Percentiles rank a stretch among this genome's conserved stretches.
Evolutionary conservation across 2,329 filamentous ascomycete species (phyloP).

Genomic region (Xylaria sp.): DNA sequence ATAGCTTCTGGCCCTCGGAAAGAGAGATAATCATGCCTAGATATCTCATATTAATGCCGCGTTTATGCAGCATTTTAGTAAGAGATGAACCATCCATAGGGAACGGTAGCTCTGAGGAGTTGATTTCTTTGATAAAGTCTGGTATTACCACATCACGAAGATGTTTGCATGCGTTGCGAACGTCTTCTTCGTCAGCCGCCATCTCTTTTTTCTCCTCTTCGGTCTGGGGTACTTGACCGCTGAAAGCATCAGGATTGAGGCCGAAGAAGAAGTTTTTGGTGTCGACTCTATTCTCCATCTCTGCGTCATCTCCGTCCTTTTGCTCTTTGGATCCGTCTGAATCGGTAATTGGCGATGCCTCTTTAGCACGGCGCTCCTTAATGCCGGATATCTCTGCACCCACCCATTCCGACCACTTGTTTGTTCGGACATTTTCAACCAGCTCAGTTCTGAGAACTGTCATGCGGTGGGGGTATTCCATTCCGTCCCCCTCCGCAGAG

Average conservation of each 20-base stretch:
- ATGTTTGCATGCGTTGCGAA: slow-evolving; percentile 81
- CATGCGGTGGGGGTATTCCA: slow-evolving; percentile 91
- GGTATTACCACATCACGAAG: slow-evolving; percentile 80
- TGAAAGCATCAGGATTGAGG: slow-evolving; percentile 95
- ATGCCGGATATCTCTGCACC: slow-evolving; percentile 73
- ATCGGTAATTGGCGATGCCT: slow-evolving; percentile 29
- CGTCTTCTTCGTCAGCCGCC: slow-evolving; percentile 83
- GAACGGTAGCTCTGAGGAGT: slow-evolving; percentile 92
- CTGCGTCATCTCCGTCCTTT: slow-evolving; percentile 45
- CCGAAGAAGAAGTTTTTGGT: slow-evolving; percentile 85
- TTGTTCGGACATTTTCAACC: slow-evolving; percentile 82
- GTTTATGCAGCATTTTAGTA: slow-evolving; percentile 88
- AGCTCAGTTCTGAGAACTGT: slow-evolving; percentile 90
- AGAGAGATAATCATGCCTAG: slow-evolving; percentile 81
- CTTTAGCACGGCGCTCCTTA: slow-evolving; percentile 44
- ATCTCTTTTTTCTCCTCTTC: slow-evolving; percentile 87
- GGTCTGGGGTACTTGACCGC: slow-evolving; percentile 86
- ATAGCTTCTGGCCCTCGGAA: slow-evolving; percentile 72
- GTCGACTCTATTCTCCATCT: slow-evolving; percentile 74
- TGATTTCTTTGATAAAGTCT: slow-evolving; percentile 83
- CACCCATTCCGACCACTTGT: slow-evolving; percentile 88
- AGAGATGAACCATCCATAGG: slow-evolving; percentile 98
- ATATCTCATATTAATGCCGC: slow-evolving; percentile 96
- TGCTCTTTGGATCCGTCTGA: slow-evolving; percentile 35
- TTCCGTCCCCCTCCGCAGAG: slow-evolving; percentile 49